Percentiles rank a stretch among this genome's conserved stretches.
Evolutionary conservation across 768 basidiomycete species (phyloP).

Genomic region (Termitomyces sp.): DNA sequence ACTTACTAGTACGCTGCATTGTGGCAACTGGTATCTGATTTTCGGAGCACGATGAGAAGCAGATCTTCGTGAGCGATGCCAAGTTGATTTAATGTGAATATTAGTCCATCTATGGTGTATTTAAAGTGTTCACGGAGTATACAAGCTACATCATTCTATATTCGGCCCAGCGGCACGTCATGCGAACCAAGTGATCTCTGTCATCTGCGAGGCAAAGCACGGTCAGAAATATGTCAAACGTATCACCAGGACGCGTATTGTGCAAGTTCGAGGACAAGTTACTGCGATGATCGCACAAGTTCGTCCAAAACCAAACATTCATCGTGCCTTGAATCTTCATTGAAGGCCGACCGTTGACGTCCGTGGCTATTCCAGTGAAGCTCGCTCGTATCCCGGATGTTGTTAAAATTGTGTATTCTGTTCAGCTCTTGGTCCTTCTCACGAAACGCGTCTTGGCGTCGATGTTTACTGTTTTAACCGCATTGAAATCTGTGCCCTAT

Average conservation of each 20-base stretch:
- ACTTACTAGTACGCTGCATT: too few species aligned
- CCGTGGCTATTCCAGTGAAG: background rate
- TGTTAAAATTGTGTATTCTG: background rate
- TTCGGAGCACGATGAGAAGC: background rate
- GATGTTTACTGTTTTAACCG: background rate
- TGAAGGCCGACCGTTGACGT: background rate
- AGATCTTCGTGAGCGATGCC: background rate
- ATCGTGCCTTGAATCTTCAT: background rate
- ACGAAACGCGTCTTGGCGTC: slow-evolving; percentile 1
- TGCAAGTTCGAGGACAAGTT: background rate
- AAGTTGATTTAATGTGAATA: background rate
- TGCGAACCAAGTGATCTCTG: background rate
- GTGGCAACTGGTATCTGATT: background rate
- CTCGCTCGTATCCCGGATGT: background rate
- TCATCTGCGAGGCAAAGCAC: background rate
- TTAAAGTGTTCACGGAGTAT: background rate
- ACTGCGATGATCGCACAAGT: background rate
- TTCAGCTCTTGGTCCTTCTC: background rate
- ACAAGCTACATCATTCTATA: background rate
- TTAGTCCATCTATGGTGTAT: background rate
- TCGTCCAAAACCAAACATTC: background rate
- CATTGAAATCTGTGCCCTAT: background rate
- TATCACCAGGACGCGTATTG: background rate
- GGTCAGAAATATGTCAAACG: background rate
- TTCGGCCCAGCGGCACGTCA: background rate